Base-by-base conservation (phyloP, 805 yeast species). In the Myxozyma monticola region DNA sequence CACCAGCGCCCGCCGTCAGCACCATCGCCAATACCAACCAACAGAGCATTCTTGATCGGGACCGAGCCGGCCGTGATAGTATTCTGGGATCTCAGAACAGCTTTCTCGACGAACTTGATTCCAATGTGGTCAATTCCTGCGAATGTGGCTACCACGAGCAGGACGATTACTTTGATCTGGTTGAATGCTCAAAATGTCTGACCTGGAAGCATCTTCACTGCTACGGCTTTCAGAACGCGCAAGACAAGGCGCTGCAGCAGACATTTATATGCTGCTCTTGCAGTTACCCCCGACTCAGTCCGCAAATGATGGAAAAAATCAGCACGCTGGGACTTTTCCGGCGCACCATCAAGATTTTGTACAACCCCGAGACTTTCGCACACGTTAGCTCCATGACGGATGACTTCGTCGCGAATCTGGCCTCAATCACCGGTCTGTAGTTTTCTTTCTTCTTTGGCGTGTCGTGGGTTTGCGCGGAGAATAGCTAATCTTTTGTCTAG, bases 171-270 rank as follows among this genome's bases (percentile, higher is more conserved):
- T 54, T 29, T 35, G 59, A 46, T 24, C 45, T 51, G 9, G 57
- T 54, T 10, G 60, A 56, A 37, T 56, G 60, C 41, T 41, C 41
- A 3, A 30, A 31, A 17, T 56, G 60, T 43, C 9, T 20, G 9
- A 18, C 20, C 28, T 56, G 60, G 60, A 45, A 45, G 30, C 60
- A 56, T 26, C 26, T 56, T 14, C 28, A 24, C 35, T 56, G 60
- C 44, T 56, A 56, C 34, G 60, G 60, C 12, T 56, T 37, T 26
- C 37, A 37, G 24, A 34, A 35, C 22, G 36, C 43, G 8, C 35
- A 38, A 26, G 60, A 56, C 35, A 37, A 44, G 12, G 29, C 34
- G 9, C 26, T 55, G 34, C 34, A 30, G 3, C 37, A 42, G 10
- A 39, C 29, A 14, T 55, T 49, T 26, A 15, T 34, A 8, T 56